Evolutionary conservation across 257 asterid genomes (phyloP), one percentile per base, ranked within the genome.

Genomic region (Eucommia ulmoides): DNA sequence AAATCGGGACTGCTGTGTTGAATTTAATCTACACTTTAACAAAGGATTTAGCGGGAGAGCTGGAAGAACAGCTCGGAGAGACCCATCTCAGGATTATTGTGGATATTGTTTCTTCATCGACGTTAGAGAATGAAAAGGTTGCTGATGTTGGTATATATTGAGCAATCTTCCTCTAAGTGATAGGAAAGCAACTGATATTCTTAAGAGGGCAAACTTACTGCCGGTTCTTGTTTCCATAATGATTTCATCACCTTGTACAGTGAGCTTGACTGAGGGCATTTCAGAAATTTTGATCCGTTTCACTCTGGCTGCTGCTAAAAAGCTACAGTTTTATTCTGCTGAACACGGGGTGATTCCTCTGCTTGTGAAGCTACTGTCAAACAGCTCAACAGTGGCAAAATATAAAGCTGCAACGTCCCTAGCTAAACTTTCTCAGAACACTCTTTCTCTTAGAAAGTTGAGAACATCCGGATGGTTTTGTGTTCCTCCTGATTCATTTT

Each of bases 101-200:
- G 29, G 58, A 45, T 23, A 65, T 89, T 1, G 50, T 70, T 7
- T 68, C 75, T 23, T 33, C 72, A 14, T 62, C 85, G 15, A 33
- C 67, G 0, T 52, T 67, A 1, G 85, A 72, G 4, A 38, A 56
- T 58, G 93, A 76, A 60, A 82, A 72, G 70, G 83, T 77, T 0
- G 80, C 89, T 22, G 84, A 88, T 24, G 63, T 82, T n/a, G 96
- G 91, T 19, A 69, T 19, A 69, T 89, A 54, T 73, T 89, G 20
- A 67, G 82, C 68, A 82, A 72, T 58, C 56, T 85, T 45, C 93
- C 97, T 0, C 33, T 68, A 48, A 71, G 51, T 22, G 87, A 79
- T 56, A 59, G 45, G 71, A 78, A 65, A 67, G 59, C 68, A 44
- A 81, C 95, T 0, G 83, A 78, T 1, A 52, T 73, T 48, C 77